phyloP scores from a whole-genome alignment of 805 yeast genomes.

The Tetrapisispora iriomotensis region DNA sequence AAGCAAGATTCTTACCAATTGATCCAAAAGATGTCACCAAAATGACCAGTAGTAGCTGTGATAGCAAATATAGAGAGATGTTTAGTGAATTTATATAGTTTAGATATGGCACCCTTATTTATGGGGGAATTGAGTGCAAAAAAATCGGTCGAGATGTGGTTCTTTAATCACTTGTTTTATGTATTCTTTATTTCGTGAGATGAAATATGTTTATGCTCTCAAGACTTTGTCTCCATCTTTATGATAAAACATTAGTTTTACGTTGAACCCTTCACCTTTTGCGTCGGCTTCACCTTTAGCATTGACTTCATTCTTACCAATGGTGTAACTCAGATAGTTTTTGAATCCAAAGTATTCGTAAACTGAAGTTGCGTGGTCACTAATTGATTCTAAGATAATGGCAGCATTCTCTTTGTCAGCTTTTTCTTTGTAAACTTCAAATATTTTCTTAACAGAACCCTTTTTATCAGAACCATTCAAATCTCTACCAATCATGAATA shows the following conservation, averaged over 20 bases:
- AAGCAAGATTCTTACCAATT: too few species aligned
- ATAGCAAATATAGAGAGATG: too few species aligned
- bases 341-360: slow-evolving; percentile 30
- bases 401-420: slow-evolving; percentile 27
- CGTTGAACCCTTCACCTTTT: slow-evolving; percentile 26
- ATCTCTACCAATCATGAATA: slow-evolving; percentile 28
- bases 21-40: too few species aligned
- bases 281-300: slow-evolving; percentile 20
- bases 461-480: slow-evolving; percentile 18
- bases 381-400: slow-evolving; percentile 28
- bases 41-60: background rate
- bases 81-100: too few species aligned
- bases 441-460: slow-evolving; percentile 28
- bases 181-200: too few species aligned
- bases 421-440: slow-evolving; percentile 20
- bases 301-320: slow-evolving; percentile 27
- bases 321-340: slow-evolving; percentile 20
- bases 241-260: slow-evolving; percentile 27
- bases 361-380: slow-evolving; percentile 25
- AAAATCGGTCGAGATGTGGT: too few species aligned
- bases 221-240: slow-evolving; percentile 15
- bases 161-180: too few species aligned
- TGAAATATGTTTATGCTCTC: background rate
- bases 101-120: too few species aligned
- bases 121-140: too few species aligned